Base-by-base conservation (phyloP, 1,284 basidiomycete species). In the Pyrrhoderma lamaoense region DNA sequence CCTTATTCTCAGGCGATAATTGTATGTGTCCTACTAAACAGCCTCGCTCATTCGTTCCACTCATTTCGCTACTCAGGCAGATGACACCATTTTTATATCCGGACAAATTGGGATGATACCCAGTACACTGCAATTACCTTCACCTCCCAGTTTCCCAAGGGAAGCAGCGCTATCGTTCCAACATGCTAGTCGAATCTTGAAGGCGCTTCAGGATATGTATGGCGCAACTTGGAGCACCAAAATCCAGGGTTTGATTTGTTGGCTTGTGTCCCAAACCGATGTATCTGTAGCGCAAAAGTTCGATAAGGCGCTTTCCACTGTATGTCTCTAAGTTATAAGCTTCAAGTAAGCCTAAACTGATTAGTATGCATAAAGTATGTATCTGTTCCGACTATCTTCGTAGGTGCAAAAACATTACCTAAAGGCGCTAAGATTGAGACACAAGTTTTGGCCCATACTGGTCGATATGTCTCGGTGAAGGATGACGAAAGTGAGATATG, bases 41-140 rank as follows among this genome's bases (percentile, higher is more conserved):
- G 44, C 45, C 40, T 11, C 3, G 11, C 25, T 49, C 38, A 45
- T 19, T 43, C 55, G 18, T 36, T 44, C 31, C 22, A 34, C n/a
- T n/a, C n/a, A n/a, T n/a, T n/a, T n/a, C n/a, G 37, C 16, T 19
- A 16, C 40, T 1, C 60, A 93, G 88, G 80, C 76, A 38, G 80
- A 79, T 53, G 77, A 86, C 49, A 80, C 80, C 2, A 71, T 93
- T 8, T 92, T 89, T 60, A 74, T 99, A 51, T 95, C 96, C 0
- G 96, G 96, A 2, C 96, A 99, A 65, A 98, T 99, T 45, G 92
- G 93, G 0, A 73, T 99, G 23, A 71, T 88, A 21, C 95, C 96
- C 0, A 70, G 82, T 35, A 80, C 72, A 37, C 73, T 98, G 39
- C 65, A 73, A 0, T 69, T 98, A 4, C 87, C 89, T 1, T 68